A percentile compares a stretch with the other conserved stretches of the same genome.
Evolutionary conservation across 179 eudicot genomes (phyloP).

Genomic region (Camellia oleifera): DNA sequence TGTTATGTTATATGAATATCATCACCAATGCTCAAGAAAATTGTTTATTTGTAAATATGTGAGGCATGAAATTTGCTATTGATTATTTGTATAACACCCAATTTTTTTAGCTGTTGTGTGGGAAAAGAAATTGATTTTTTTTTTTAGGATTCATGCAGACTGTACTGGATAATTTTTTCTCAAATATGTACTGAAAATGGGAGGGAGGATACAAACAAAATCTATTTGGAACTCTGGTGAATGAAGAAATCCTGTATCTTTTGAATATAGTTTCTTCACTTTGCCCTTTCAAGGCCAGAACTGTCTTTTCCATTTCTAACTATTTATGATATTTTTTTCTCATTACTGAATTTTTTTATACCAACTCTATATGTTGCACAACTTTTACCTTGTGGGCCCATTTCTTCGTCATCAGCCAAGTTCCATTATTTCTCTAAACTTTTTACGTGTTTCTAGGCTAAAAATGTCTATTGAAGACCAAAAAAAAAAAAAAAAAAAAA

Average conservation of each 20-base stretch:
- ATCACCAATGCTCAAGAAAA: neutral
- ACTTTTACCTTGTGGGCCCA: too few species aligned
- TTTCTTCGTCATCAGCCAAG: too few species aligned
- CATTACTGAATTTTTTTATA: too few species aligned
- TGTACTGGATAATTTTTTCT: neutral
- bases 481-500: too few species aligned
- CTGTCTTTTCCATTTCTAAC: neutral
- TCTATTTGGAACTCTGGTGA: neutral
- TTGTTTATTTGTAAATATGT: slow-evolving; percentile 1
- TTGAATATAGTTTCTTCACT: neutral
- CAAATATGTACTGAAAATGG: neutral
- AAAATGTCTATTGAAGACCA: too few species aligned
- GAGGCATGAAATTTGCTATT: neutral
- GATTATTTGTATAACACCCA: neutral
- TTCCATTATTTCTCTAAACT: too few species aligned
- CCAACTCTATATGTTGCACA: too few species aligned
- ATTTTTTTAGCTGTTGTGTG: neutral
- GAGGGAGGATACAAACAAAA: neutral
- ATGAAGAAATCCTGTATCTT: neutral
- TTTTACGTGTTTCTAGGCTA: too few species aligned
- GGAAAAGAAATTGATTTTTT: neutral
- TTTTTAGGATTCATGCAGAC: neutral
- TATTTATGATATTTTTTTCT: neutral
- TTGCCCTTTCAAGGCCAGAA: neutral
- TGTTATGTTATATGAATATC: neutral